Evolutionary conservation across 371 early-diverging fungal species (phyloP), one percentile per base, ranked within the genome.

Genomic region (Umbelopsis sp.): DNA sequence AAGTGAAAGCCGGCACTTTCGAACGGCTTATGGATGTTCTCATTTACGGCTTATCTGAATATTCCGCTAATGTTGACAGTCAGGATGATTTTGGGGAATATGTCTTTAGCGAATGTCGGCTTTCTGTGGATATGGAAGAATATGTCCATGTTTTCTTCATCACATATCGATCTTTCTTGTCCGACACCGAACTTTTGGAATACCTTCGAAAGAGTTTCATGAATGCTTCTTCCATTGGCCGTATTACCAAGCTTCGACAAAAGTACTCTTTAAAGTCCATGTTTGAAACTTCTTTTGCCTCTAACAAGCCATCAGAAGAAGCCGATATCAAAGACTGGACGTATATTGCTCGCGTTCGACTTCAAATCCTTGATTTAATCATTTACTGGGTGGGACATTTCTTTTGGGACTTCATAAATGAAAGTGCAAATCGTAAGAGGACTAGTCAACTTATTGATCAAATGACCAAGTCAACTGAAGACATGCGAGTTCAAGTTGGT

Each of bases 371-470:
- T 1, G 81, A 87, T 51, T 65, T 90, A n/a, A 67, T 91, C 67
- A 70, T 87, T 44, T 87, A 87, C 67, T 93, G 93, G 93, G 67
- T 90, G 12, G 74, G 78, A 38, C 74, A 83, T 25, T 86, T 88
- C 67, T 81, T 87, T 66, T 78, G 83, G 62, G 93, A 93, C 70
- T 91, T 93, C 72, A 69, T 89, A 14, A 91, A 92, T 57, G 83
- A 87, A 66, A 69, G 84, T 11, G 75, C 81, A 20, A 73, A 75
- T 24, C 67, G 76, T 5, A 73, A 80, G 37, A 76, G 74, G 45
- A 71, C 79, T 22, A 63, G 67, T 14, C 51, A 64, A 1, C 76
- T 79, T 29, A 20, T 80, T 1, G 51, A 71, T 12, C 66, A 76
- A 0, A 68, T 66, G 6, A 70, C 68, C 22, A 72, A 74, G 18